Conservation (phyloP, 768 basidiomycete species). For the Cystobasidium onofrii region DNA sequence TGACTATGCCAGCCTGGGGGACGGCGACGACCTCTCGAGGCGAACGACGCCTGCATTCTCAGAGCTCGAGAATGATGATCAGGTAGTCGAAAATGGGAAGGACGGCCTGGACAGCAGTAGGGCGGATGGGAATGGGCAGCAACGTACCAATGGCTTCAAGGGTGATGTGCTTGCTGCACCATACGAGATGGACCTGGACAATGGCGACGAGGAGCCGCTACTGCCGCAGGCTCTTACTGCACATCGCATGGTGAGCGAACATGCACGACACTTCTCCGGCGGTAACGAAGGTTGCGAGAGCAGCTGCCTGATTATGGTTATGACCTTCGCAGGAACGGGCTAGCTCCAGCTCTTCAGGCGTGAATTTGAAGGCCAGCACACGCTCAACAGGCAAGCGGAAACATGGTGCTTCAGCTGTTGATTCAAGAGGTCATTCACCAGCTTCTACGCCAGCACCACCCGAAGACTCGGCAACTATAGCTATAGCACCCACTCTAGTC, state of each 20-base stretch:
- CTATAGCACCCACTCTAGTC: not conserved
- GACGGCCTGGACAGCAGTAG: not conserved
- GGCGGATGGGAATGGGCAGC: not conserved
- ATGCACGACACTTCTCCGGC: too few relatives aligned
- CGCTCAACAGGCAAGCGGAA: not conserved
- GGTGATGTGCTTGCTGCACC: not conserved
- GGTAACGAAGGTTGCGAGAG: not conserved
- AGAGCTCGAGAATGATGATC: not conserved
- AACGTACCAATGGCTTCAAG: not conserved
- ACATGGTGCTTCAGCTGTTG: not conserved
- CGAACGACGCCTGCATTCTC: conserved; percentile 4
- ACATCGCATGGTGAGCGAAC: not conserved
- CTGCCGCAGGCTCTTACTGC: not conserved
- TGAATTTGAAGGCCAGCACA: not conserved
- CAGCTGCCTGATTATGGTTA: not conserved
- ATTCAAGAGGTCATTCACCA: conserved; percentile 1
- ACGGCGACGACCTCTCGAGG: not conserved
- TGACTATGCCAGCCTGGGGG: conserved; percentile 3
- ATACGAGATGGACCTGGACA: conserved; percentile 3
- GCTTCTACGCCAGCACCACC: conserved; percentile 10
- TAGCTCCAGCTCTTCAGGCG: not conserved
- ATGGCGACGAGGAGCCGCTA: not conserved
- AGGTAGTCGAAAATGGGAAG: not conserved
- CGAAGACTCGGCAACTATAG: not conserved
- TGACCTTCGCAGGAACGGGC: not conserved